Evolutionary conservation across 1,284 basidiomycete genomes (phyloP).

Genomic region (Cryptococcus sp.): DNA sequence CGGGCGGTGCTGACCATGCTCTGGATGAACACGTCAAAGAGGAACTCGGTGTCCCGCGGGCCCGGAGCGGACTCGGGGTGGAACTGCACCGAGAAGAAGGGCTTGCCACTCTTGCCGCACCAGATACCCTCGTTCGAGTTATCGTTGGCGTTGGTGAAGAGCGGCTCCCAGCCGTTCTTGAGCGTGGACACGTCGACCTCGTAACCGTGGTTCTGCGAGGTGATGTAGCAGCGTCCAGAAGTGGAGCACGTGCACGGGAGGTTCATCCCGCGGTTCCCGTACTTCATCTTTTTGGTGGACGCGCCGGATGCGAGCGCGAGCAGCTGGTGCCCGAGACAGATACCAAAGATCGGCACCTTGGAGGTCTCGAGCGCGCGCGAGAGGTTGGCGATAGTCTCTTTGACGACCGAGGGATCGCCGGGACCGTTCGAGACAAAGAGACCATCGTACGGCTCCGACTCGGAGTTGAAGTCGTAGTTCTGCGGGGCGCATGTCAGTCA

Average conservation of each 20-base stretch:
- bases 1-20: conserved; percentile 73
- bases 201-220: conserved; percentile 98
- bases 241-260: conserved; percentile 94
- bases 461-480: conserved; percentile 81
- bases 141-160: conserved; percentile 97
- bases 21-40: conserved; percentile 96
- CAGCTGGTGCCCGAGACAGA: conserved; percentile 97
- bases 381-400: conserved; percentile 69
- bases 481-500: conserved; percentile 9
- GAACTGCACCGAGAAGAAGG: conserved; percentile 99
- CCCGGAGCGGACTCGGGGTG: conserved; percentile 99
- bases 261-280: conserved; percentile 98
- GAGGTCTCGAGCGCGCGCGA: conserved; percentile 67
- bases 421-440: conserved; percentile 98
- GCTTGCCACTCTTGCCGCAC: conserved; percentile 68
- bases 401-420: conserved; percentile 87
- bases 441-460: conserved; percentile 82
- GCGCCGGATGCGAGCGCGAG: conserved; percentile 93
- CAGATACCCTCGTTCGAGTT: conserved; percentile 97
- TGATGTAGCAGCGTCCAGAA: conserved; percentile 96
- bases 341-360: conserved; percentile 91
- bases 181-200: conserved; percentile 83
- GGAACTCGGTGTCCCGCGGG: conserved; percentile 95
- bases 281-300: conserved; percentile 96
- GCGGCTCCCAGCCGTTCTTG: conserved; percentile 81